Conservation (phyloP, 2,329 filamentous ascomycete species). For the Thyridium curvatum region DNA sequence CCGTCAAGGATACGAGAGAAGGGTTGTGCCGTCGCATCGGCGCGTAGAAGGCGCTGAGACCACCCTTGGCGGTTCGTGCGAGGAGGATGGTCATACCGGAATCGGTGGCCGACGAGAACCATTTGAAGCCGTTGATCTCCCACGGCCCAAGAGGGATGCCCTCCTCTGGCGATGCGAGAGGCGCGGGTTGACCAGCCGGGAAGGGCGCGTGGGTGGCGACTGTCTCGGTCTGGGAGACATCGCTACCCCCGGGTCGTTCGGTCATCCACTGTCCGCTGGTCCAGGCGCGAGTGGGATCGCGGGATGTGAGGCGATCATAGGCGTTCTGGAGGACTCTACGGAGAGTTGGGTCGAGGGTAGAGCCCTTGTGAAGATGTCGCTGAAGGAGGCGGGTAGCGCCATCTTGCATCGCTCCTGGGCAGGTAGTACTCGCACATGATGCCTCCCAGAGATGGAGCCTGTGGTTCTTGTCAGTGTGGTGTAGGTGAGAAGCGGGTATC, state of each 20-base stretch:
- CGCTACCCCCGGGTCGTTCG: slow-evolving; percentile 61
- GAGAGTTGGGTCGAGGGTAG: slow-evolving; percentile 16
- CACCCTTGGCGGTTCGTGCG: slow-evolving; percentile 46
- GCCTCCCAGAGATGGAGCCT: slow-evolving; percentile 51
- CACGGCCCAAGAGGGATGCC: slow-evolving; percentile 46
- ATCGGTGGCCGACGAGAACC: slow-evolving; percentile 64
- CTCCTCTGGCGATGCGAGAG: slow-evolving; percentile 18
- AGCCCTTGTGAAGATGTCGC: slow-evolving; percentile 28
- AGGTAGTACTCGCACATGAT: slow-evolving; percentile 55
- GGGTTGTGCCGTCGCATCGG: slow-evolving; percentile 47
- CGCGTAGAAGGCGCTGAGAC: slow-evolving; percentile 57
- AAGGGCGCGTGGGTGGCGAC: slow-evolving; percentile 31
- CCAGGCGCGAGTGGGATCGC: slow-evolving; percentile 49
- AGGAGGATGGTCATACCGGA: slow-evolving; percentile 58
- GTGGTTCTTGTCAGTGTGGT: neutral
- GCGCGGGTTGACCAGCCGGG: slow-evolving; percentile 10
- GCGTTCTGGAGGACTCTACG: slow-evolving; percentile 43
- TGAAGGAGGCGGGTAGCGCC: slow-evolving; percentile 49
- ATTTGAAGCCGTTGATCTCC: slow-evolving; percentile 63
- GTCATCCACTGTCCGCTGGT: slow-evolving; percentile 78
- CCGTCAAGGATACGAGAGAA: slow-evolving; percentile 14
- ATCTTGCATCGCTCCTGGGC: slow-evolving; percentile 62
- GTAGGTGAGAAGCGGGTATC: neutral
- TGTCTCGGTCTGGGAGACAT: slow-evolving; percentile 64
- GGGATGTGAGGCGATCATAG: slow-evolving; percentile 45